phyloP scores from a whole-genome alignment of 2,329 filamentous ascomycete genomes.

The Aureobasidium sp. region DNA sequence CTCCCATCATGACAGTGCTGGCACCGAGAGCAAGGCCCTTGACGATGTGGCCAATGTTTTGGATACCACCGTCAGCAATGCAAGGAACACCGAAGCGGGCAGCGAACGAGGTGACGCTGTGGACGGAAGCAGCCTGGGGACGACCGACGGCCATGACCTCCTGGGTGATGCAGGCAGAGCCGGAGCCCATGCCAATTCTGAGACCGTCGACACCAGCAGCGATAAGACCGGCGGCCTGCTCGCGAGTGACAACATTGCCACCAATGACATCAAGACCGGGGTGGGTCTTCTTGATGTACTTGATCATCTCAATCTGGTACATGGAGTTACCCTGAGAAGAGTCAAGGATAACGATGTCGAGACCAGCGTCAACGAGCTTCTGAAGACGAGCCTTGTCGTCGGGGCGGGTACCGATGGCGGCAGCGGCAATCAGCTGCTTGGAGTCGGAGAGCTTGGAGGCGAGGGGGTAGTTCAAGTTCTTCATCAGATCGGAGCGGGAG shows the following conservation, averaged over 20 bases:
- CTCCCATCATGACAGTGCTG: constrained; percentile 98
- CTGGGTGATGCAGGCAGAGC: constrained; percentile 96
- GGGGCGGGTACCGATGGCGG: constrained; percentile 88
- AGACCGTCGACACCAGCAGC: constrained; percentile 92
- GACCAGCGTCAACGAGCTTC: constrained; percentile 85
- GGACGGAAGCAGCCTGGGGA: constrained; percentile 89
- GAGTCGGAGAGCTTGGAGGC: constrained; percentile 94
- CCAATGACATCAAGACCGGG: constrained; percentile 88
- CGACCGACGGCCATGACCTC: constrained; percentile 99
- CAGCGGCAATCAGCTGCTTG: constrained; percentile 94
- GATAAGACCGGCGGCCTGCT: constrained; percentile 89
- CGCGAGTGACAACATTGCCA: constrained; percentile 95
- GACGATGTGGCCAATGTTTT: constrained; percentile 98
- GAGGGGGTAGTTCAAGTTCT: constrained; percentile 95
- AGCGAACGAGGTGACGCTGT: constrained; percentile 82
- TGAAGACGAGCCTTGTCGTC: constrained; percentile 83
- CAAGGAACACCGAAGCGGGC: constrained; percentile 92
- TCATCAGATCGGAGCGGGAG: constrained; percentile 91
- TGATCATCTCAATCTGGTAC: constrained; percentile 98
- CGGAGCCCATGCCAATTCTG: constrained; percentile 97
- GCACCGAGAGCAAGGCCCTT: constrained; percentile 94
- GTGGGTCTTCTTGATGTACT: constrained; percentile 84
- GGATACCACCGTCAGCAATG: constrained; percentile 95
- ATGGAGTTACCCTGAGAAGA: constrained; percentile 97
- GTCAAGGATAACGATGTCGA: constrained; percentile 93